phyloP scores from a whole-genome alignment of 305 asterid genomes.

The Fraxinus baroniana region DNA sequence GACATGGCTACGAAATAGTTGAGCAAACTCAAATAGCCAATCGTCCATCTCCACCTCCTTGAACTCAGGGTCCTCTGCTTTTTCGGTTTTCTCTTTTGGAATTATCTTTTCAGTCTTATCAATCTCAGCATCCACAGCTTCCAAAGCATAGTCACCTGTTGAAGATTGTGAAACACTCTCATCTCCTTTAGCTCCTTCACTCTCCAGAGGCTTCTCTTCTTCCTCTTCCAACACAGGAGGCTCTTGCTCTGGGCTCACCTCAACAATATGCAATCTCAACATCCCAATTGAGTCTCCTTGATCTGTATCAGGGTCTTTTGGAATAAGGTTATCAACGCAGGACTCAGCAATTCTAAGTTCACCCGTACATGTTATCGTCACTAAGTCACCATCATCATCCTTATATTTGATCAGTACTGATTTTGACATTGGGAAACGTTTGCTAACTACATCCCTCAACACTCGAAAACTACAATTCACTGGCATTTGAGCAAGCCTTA shows the following conservation, averaged over 20 bases:
- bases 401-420: constrained; percentile 77
- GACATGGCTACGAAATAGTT: constrained; percentile 81
- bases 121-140: constrained; percentile 48
- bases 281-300: constrained; percentile 47
- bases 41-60: constrained; percentile 99
- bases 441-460: constrained; percentile 68
- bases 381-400: constrained; percentile 82
- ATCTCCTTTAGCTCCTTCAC: constrained; percentile 44
- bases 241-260: constrained; percentile 94
- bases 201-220: constrained; percentile 62
- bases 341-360: constrained; percentile 85
- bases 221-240: constrained; percentile 79
- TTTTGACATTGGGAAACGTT: constrained; percentile 81
- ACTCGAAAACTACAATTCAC: constrained; percentile 61
- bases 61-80: constrained; percentile 54
- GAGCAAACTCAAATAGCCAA: constrained; percentile 97
- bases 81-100: constrained; percentile 46
- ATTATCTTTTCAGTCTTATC: constrained; percentile 41
- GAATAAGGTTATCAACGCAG: constrained; percentile 44
- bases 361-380: constrained; percentile 69
- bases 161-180: constrained; percentile 54
- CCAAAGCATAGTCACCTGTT: constrained; percentile 41
- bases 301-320: constrained; percentile 48
- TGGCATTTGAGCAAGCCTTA: constrained; percentile 91
- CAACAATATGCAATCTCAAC: constrained; percentile 85